Conservation (phyloP, 2,329 filamentous ascomycete species). For the Aspergillus neoniger region DNA sequence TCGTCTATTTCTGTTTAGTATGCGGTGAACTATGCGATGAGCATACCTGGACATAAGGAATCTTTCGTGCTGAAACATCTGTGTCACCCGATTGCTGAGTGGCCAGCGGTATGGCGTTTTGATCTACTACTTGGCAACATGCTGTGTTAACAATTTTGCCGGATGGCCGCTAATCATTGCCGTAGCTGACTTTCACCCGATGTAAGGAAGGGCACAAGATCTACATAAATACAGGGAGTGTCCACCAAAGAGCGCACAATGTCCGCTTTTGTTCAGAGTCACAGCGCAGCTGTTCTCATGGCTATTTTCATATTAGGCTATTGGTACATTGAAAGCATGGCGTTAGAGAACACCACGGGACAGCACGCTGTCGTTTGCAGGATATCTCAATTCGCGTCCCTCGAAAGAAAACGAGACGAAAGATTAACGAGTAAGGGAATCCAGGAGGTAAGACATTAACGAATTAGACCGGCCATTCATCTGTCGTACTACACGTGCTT, state of each 20-base stretch:
- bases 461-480: background rate
- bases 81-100: too few species aligned
- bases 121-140: too few species aligned
- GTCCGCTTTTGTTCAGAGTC: background rate
- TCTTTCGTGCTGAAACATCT: too few species aligned
- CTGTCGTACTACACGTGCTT: conserved; percentile 18
- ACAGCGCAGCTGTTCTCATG: background rate
- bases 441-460: background rate
- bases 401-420: background rate
- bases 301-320: background rate
- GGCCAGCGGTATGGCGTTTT: too few species aligned
- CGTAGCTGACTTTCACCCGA: background rate
- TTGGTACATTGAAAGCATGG: background rate
- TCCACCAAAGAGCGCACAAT: background rate
- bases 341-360: background rate
- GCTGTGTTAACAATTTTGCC: too few species aligned
- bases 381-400: background rate
- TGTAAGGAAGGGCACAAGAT: background rate
- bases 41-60: too few species aligned
- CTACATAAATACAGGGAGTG: background rate
- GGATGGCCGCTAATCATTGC: too few species aligned
- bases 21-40: too few species aligned
- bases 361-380: background rate
- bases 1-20: too few species aligned
- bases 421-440: background rate